A percentile compares a stretch with the other conserved stretches of the same genome.
These are phyloP conservation scores for Syncephalastrum racemosum DNA, from an alignment of 371 early-diverging fungal species.

Conservation along the genomic window DNA sequence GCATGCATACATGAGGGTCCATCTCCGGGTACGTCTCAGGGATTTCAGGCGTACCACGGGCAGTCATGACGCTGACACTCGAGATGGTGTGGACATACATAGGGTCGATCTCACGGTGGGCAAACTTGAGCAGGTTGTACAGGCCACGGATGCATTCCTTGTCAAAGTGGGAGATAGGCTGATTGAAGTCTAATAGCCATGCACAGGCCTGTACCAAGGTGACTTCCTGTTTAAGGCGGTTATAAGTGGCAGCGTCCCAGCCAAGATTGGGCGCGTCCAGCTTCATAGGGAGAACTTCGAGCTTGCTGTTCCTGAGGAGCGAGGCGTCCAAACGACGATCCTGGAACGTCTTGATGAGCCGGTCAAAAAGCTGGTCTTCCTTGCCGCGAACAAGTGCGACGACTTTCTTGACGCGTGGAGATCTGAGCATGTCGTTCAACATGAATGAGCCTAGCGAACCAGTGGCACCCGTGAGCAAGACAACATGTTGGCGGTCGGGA, in stretches of 20 bases:
- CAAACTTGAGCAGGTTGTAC: slow-evolving; percentile 31
- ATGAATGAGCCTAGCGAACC: slow-evolving; percentile 40
- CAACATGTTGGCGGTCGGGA: slow-evolving; percentile 13
- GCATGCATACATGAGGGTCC: slow-evolving; percentile 24
- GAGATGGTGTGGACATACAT: slow-evolving; percentile 39
- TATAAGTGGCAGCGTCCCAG: slow-evolving; percentile 21
- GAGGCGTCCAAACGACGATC: slow-evolving; percentile 20
- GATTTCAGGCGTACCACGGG: slow-evolving; percentile 16
- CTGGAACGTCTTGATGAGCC: slow-evolving; percentile 21
- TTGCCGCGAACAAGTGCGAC: slow-evolving; percentile 29
- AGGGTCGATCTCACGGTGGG: slow-evolving; percentile 22
- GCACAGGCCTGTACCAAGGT: slow-evolving; percentile 34
- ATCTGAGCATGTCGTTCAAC: slow-evolving; percentile 25
- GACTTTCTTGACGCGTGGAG: slow-evolving; percentile 23
- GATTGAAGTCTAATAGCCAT: slow-evolving; percentile 34
- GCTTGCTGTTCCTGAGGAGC: slow-evolving; percentile 1
- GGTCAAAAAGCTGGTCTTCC: slow-evolving; percentile 17
- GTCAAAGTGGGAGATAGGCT: slow-evolving; percentile 26
- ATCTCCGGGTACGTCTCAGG: slow-evolving; percentile 25
- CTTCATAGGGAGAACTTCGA: slow-evolving; percentile 8
- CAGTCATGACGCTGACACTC: slow-evolving; percentile 20
- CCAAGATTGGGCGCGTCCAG: slow-evolving; percentile 24
- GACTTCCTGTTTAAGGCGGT: slow-evolving; percentile 20
- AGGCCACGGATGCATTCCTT: slow-evolving; percentile 30
- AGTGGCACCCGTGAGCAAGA: slow-evolving; percentile 45